Evolutionary conservation across 306 rosid genomes (phyloP).

Genomic region (Cyamopsis tetragonoloba): DNA sequence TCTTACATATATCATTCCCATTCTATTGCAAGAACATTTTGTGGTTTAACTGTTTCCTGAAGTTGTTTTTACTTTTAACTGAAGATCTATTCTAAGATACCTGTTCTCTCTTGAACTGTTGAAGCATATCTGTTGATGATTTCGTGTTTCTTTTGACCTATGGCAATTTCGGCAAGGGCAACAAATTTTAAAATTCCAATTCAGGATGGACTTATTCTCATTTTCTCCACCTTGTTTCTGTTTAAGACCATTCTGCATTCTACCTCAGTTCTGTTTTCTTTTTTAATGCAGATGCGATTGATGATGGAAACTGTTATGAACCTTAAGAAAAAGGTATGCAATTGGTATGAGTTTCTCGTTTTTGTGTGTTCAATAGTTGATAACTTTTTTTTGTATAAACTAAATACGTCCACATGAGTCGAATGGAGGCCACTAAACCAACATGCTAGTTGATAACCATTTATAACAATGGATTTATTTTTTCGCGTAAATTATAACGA

Average conservation of each 20-base stretch:
- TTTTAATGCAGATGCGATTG: constrained; percentile 1
- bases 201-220: not conserved
- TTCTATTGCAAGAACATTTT: not conserved
- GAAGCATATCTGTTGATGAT: not conserved
- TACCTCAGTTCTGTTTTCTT: too few relatives aligned
- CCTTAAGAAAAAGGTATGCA: constrained; percentile 16
- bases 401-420: too few relatives aligned
- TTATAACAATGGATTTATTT: not conserved
- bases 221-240: not conserved
- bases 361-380: not conserved
- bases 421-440: too few relatives aligned
- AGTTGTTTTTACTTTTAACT: not conserved
- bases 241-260: not conserved
- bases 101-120: not conserved
- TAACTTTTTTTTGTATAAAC: too few relatives aligned
- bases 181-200: not conserved
- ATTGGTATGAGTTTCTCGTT: not conserved
- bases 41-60: not conserved
- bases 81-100: not conserved
- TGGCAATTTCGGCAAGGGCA: not conserved
- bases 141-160: not conserved
- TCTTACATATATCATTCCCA: not conserved
- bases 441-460: not conserved
- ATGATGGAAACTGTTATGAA: not conserved
- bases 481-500: too few relatives aligned